These are phyloP conservation scores for Epichloe festucae DNA, from an alignment of 2,329 filamentous ascomycete species.

Conservation along the genomic window DNA sequence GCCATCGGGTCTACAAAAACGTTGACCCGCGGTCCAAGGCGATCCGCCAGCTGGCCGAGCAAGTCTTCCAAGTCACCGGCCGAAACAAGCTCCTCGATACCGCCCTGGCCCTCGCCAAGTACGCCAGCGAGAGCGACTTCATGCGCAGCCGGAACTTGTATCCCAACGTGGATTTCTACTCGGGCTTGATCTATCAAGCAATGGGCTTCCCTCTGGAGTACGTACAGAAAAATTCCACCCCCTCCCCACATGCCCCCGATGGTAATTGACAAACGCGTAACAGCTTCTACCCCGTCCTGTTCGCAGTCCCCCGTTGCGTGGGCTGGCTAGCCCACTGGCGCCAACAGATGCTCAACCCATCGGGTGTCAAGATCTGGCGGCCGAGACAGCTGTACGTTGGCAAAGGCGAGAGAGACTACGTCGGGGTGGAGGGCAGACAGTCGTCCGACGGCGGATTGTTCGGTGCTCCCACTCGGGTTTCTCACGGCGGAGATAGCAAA, in stretches of 20 bases:
- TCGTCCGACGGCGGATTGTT: constrained; percentile 18
- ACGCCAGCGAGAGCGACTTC: constrained; percentile 32
- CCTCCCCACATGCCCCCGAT: background rate
- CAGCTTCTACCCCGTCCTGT: constrained; percentile 36
- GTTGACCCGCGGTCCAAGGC: constrained; percentile 38
- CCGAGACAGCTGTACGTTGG: constrained; percentile 36
- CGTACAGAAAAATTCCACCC: constrained; percentile 1
- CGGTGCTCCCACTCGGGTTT: constrained; percentile 22
- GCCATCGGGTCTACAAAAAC: constrained; percentile 41
- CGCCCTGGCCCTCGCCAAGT: constrained; percentile 31
- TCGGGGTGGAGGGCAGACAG: constrained; percentile 22
- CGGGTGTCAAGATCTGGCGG: constrained; percentile 37
- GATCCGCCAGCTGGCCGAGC: constrained; percentile 34
- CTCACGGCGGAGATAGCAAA: constrained; percentile 30
- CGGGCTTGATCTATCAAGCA: constrained; percentile 37
- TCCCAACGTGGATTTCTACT: constrained; percentile 40
- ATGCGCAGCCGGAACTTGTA: constrained; percentile 36
- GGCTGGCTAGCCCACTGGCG: constrained; percentile 40
- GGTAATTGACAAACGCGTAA: background rate
- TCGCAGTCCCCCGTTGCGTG: constrained; percentile 34
- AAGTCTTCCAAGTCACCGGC: constrained; percentile 36
- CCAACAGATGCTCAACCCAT: constrained; percentile 32
- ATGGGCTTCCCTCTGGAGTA: constrained; percentile 38
- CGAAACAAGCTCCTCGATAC: constrained; percentile 39
- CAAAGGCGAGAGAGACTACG: constrained; percentile 29